phyloP scores from a whole-genome alignment of 2,329 filamentous ascomycete genomes.

The Mycocentrospora acerina region DNA sequence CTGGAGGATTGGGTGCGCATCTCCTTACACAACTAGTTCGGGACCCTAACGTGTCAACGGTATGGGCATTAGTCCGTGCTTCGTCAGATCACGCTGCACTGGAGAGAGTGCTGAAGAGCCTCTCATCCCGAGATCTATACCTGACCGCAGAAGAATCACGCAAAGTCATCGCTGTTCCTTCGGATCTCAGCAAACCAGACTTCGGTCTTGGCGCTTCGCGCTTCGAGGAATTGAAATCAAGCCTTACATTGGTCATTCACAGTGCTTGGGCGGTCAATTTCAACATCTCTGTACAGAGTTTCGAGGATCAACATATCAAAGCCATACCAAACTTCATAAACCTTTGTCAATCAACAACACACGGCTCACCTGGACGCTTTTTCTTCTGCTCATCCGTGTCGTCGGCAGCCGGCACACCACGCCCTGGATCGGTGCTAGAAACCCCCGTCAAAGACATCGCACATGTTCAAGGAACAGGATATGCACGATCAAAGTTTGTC shows the following conservation, averaged over 20 bases:
- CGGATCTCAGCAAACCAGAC: slow-evolving; percentile 43
- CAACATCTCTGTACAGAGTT: slow-evolving; percentile 54
- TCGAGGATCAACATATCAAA: slow-evolving; percentile 50
- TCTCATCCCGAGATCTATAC: slow-evolving; percentile 40
- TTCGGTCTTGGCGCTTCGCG: slow-evolving; percentile 43
- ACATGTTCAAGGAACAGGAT: slow-evolving; percentile 54
- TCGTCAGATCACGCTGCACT: slow-evolving; percentile 34
- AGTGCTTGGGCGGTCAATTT: slow-evolving; percentile 60
- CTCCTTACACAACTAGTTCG: slow-evolving; percentile 47
- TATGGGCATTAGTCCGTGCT: slow-evolving; percentile 58
- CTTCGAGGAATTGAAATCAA: slow-evolving; percentile 11
- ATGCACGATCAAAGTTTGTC: slow-evolving; percentile 54
- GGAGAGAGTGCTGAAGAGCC: slow-evolving; percentile 40
- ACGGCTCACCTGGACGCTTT: slow-evolving; percentile 41
- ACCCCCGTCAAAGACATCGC: slow-evolving; percentile 35
- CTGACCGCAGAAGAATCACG: slow-evolving; percentile 21
- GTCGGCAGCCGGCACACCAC: slow-evolving; percentile 44
- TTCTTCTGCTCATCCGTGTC: slow-evolving; percentile 52
- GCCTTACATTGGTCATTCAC: slow-evolving; percentile 51
- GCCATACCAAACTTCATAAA: slow-evolving; percentile 49
- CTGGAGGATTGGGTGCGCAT: slow-evolving; percentile 65
- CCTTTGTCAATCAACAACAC: slow-evolving; percentile 39
- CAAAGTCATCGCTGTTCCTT: slow-evolving; percentile 43
- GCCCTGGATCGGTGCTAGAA: slow-evolving; percentile 41
- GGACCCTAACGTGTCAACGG: slow-evolving; percentile 31